Conservation (phyloP, 1,284 basidiomycete genomes). For the Omphalotus olearius region DNA sequence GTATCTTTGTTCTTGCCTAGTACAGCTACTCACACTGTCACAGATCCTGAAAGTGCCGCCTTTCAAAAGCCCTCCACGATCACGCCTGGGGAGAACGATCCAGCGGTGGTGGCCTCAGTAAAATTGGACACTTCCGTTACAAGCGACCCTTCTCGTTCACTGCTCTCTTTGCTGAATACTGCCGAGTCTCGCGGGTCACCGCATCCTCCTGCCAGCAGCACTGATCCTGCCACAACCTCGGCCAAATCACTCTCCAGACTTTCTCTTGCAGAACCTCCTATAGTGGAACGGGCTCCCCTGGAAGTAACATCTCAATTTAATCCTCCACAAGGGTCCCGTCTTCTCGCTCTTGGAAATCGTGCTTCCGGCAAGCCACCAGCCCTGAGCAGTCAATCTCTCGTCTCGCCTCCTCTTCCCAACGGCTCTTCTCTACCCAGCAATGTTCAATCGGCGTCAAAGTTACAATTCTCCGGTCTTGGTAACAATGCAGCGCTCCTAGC, state of each 20-base stretch:
- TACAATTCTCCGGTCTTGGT: constrained; percentile 1
- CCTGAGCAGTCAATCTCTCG: constrained; percentile 3
- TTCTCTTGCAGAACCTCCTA: background rate
- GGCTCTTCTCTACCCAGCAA: constrained; percentile 14
- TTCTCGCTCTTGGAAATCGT: constrained; percentile 62
- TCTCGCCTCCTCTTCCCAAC: constrained; percentile 11
- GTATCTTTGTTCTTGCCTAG: constrained; percentile 6
- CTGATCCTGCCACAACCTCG: background rate
- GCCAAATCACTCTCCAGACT: constrained; percentile 4
- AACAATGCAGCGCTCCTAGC: background rate
- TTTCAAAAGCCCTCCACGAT: background rate
- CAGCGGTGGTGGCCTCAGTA: background rate
- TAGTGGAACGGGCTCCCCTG: background rate
- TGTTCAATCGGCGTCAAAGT: constrained; percentile 15
- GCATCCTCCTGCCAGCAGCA: background rate
- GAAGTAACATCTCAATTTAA: constrained; percentile 38
- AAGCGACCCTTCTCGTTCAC: constrained; percentile 11
- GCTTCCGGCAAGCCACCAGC: constrained; percentile 23
- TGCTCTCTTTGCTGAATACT: constrained; percentile 14
- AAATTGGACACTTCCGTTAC: constrained; percentile 1
- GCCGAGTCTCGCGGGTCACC: background rate
- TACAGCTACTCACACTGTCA: background rate
- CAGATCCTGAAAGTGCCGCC: constrained; percentile 2
- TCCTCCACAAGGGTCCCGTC: constrained; percentile 65
- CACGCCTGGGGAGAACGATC: background rate